These are phyloP conservation scores for Paramecium tetraurelia DNA, from an alignment of 73 alveolate species.

Conservation along the genomic window DNA sequence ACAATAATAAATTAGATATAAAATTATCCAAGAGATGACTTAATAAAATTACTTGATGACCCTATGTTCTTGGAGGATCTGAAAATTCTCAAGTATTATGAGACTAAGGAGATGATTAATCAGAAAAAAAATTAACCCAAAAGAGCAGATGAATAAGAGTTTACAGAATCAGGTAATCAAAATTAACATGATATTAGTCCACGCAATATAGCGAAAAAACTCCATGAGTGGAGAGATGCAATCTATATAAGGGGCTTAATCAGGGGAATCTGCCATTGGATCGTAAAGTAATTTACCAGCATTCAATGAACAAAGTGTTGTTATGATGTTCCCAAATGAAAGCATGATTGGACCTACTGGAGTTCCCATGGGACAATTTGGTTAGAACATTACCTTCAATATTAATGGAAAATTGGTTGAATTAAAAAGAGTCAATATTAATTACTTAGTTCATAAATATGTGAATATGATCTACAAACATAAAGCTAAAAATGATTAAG, in stretches of 20 bases:
- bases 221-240: not conserved
- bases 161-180: slow-evolving; percentile 6
- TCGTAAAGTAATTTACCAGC: not conserved
- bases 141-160: slow-evolving; percentile 16
- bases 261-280: not conserved
- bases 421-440: slow-evolving; percentile 32
- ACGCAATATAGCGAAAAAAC: not conserved
- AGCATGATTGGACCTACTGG: slow-evolving; percentile 42
- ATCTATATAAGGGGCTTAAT: not conserved
- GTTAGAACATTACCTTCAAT: not conserved
- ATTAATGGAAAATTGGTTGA: slow-evolving; percentile 35
- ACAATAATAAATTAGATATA: not conserved
- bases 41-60: not conserved
- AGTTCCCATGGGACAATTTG: slow-evolving; percentile 42
- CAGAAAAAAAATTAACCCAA: not conserved
- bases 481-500: not conserved
- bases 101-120: not conserved
- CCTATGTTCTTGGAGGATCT: not conserved
- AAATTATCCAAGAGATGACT: slow-evolving; percentile 42
- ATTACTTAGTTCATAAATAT: slow-evolving; percentile 4
- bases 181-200: not conserved
- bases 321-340: slow-evolving; percentile 39
- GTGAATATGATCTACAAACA: slow-evolving; percentile 24
- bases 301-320: slow-evolving; percentile 25
- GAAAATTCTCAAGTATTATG: slow-evolving; percentile 1